Base-by-base conservation (phyloP, 352 stramenopile genomes). In the Globisporangium parvum region DNA sequence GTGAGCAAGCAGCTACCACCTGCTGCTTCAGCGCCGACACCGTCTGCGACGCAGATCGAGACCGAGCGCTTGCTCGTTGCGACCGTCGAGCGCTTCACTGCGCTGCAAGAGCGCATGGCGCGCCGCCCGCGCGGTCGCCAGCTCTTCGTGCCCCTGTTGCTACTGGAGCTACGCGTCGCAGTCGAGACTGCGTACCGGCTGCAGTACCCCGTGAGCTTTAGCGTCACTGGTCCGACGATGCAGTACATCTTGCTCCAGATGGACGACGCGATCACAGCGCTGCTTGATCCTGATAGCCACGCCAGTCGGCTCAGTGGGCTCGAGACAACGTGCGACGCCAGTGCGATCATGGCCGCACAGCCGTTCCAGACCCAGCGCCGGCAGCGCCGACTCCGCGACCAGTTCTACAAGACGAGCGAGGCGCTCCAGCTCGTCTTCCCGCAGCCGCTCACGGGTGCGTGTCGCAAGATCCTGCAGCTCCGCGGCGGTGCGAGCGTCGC, bases 401-500 rank as follows among this genome's bases (percentile, higher is more conserved):
- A 89, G 51, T 89, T 71, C 57, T 89, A 65, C 47, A 66, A 81
- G 63, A 87, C 76, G 2, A 87, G 74, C 40, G 72, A 79, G n/a
- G 59, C 64, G 6, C 59, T 89, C 20, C 73, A 85, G 42, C 69
- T 67, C 14, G 63, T 87, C 9, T 81, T 89, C 53, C 75, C 78
- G 5, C 62, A 77, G 15, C 78, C 76, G 10, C 42, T 68, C 6
- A 53, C 74, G 0, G 76, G 78, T 6, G 80, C 73, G 42, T 80
- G 67, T 57, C 71, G 74, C 0, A 74, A 75, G 41, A 76, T 89
- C 63, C 65, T 87, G 55, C 67, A 69, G 44, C 63, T 77, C 31
- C 66, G 73, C 23, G 76, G 78, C 4, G 76, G 78, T 15, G 70
- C 78, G 20, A 62, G 62, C 2, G 74, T 86, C 14, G 60, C 63